Evolutionary conservation across 2,329 filamentous ascomycete species (phyloP).

Genomic region (Fusarium denticulatum): DNA sequence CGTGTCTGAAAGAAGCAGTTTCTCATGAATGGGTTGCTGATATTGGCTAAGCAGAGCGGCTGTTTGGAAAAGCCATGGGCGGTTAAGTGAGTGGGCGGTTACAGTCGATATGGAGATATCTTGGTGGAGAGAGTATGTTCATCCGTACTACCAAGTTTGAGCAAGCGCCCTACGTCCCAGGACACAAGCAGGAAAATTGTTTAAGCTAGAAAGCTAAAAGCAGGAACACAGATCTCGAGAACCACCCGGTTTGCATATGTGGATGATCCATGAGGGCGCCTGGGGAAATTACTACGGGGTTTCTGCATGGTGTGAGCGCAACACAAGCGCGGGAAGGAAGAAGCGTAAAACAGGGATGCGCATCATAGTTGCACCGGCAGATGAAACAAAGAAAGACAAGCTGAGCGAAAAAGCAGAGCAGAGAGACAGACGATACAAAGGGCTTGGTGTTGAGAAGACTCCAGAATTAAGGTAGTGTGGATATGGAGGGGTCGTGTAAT

Average conservation of each 20-base stretch:
- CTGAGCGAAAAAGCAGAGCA: neutral
- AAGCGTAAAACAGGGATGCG: conserved; percentile 16
- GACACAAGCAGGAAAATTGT: neutral
- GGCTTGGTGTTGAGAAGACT: conserved; percentile 32
- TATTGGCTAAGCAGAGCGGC: conserved; percentile 63
- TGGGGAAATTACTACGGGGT: conserved; percentile 44
- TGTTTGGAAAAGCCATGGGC: conserved; percentile 51
- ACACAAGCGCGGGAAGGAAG: conserved; percentile 19
- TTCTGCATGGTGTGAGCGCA: conserved; percentile 32
- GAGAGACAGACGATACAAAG: neutral
- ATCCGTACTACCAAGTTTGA: conserved; percentile 33
- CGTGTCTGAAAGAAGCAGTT: conserved; percentile 61
- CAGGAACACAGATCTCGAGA: conserved; percentile 26
- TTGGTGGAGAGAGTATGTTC: conserved; percentile 9
- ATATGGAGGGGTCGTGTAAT: conserved; percentile 16
- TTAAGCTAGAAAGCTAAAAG: neutral
- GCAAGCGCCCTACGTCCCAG: conserved; percentile 34
- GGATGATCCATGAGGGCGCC: conserved; percentile 14
- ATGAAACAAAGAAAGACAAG: conserved; percentile 6
- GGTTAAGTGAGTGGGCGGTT: conserved; percentile 42
- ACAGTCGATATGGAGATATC: conserved; percentile 14
- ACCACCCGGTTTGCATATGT: conserved; percentile 41
- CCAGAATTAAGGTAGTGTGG: conserved; percentile 21
- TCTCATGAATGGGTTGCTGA: conserved; percentile 54
- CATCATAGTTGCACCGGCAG: conserved; percentile 33